Percentiles rank a stretch among this genome's conserved stretches.
Conservation (phyloP, 306 rosid species). For the Pyrus communis region DNA sequence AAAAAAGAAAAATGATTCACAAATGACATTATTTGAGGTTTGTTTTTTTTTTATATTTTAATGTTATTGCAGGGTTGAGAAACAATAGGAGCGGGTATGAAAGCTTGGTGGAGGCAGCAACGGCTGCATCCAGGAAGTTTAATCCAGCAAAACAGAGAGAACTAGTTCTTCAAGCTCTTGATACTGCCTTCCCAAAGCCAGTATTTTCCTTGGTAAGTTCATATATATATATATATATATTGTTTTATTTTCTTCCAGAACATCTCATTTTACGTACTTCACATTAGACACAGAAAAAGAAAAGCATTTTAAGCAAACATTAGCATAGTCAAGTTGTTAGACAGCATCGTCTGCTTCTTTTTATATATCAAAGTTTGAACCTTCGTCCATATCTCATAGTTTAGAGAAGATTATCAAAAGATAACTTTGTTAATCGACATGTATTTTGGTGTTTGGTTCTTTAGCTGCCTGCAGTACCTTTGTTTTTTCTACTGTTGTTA, state of each 20-base stretch:
- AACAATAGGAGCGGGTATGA: slow-evolving; percentile 64
- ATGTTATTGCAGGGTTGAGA: slow-evolving; percentile 38
- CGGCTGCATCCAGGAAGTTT: slow-evolving; percentile 33
- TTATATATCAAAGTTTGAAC: not conserved
- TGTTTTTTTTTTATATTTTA: not conserved
- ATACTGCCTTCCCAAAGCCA: slow-evolving; percentile 56
- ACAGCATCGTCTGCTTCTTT: too few species aligned
- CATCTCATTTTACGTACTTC: not conserved
- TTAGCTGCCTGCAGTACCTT: not conserved
- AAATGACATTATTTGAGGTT: not conserved
- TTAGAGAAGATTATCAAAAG: not conserved
- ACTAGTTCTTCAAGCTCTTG: slow-evolving; percentile 49
- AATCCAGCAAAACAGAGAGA: slow-evolving; percentile 45
- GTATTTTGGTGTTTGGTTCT: not conserved
- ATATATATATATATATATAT: not conserved
- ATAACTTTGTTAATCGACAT: not conserved
- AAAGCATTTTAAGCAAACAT: not conserved
- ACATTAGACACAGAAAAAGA: not conserved
- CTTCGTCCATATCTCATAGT: not conserved
- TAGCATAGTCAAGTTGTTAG: not conserved
- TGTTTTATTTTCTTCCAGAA: not conserved
- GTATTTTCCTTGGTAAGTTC: slow-evolving; percentile 50
- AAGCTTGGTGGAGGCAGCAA: slow-evolving; percentile 75
- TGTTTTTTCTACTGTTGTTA: not conserved
- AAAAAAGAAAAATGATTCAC: not conserved